These are phyloP conservation scores for Suillus lakei DNA, from an alignment of 768 basidiomycete genomes.

Conservation along the genomic window DNA sequence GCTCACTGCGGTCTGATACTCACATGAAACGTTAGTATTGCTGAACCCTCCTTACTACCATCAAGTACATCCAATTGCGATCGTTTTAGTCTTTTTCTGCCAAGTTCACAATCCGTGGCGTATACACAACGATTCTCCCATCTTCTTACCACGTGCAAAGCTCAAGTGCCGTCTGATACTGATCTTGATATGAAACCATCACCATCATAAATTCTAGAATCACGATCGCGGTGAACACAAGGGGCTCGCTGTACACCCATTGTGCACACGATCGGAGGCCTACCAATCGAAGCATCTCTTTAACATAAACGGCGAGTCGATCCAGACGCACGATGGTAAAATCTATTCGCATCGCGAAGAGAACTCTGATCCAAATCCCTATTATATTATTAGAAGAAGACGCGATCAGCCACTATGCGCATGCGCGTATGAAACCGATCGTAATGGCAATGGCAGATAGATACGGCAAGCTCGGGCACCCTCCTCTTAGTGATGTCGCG, in stretches of 20 bases:
- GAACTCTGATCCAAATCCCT: background rate
- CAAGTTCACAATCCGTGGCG: background rate
- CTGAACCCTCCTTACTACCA: background rate
- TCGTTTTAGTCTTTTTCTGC: background rate
- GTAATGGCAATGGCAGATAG: background rate
- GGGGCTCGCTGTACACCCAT: background rate
- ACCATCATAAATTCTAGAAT: background rate
- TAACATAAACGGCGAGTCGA: background rate
- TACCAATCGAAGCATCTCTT: background rate
- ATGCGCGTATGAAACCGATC: background rate
- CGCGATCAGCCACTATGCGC: background rate
- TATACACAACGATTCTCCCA: background rate
- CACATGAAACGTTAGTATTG: no score
- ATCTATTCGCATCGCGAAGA: background rate
- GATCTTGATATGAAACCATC: background rate
- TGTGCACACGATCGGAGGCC: background rate
- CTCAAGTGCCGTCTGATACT: background rate
- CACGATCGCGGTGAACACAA: background rate
- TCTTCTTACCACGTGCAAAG: background rate
- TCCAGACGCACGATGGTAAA: background rate
- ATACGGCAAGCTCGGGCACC: background rate
- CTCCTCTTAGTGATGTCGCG: background rate
- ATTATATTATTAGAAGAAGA: background rate
- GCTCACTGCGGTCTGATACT: background rate
- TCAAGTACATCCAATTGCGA: background rate